Evolutionary conservation across 1,139 yeast species (phyloP).

Genomic region (Debaryomyces nepalensis): DNA sequence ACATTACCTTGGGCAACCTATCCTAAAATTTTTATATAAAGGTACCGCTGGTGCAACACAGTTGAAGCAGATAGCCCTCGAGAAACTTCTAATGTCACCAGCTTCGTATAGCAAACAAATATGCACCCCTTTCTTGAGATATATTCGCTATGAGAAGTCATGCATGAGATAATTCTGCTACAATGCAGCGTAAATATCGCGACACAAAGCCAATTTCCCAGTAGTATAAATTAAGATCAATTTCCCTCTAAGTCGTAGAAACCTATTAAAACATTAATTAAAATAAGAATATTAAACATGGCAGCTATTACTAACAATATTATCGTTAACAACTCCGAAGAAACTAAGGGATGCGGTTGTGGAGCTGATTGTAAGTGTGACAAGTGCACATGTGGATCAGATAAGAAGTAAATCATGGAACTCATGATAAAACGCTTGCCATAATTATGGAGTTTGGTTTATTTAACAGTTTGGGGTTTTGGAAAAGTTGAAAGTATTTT

Average conservation of each 20-base stretch:
- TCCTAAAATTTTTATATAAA: background rate
- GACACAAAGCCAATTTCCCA: background rate
- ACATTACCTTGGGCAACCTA: background rate
- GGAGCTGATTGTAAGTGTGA: constrained; percentile 19
- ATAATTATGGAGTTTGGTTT: background rate
- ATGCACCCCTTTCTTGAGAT: constrained; percentile 2
- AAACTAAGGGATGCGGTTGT: constrained; percentile 16
- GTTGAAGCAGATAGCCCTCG: too few species aligned
- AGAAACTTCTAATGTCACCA: too few species aligned
- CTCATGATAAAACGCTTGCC: too few species aligned
- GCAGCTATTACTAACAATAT: constrained; percentile 20
- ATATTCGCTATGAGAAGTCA: constrained; percentile 6
- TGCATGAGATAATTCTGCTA: constrained; percentile 5
- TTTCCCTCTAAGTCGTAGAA: background rate
- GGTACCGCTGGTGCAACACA: too few species aligned
- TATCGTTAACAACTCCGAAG: constrained; percentile 21
- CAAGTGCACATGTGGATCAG: constrained; percentile 12
- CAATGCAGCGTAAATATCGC: constrained; percentile 6
- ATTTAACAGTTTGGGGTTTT: background rate
- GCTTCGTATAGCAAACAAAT: too few species aligned
- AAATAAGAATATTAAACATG: constrained; percentile 16
- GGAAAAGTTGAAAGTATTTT: background rate
- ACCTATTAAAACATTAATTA: background rate
- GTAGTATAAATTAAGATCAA: constrained; percentile 1
- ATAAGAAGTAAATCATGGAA: constrained; percentile 2